Evolutionary conservation across 208 protist genomes (phyloP).

Genomic region (Lotmaria passim): DNA sequence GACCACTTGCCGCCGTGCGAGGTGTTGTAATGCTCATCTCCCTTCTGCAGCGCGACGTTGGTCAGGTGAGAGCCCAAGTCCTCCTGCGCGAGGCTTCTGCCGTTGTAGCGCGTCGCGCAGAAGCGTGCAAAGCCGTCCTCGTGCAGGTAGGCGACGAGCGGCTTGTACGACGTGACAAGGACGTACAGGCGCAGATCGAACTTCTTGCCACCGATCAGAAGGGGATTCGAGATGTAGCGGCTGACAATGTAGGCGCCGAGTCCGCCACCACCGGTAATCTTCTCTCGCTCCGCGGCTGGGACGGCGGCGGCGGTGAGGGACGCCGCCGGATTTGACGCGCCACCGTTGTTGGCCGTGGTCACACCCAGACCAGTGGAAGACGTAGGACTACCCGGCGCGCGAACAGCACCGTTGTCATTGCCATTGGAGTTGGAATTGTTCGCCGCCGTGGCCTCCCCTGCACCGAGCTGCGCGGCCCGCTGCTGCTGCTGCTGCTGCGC

Average conservation of each 20-base stretch:
- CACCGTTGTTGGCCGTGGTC: neutral
- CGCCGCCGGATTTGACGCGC: neutral
- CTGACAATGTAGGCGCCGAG: constrained; percentile 91
- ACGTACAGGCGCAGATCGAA: constrained; percentile 98
- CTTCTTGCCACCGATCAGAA: constrained; percentile 96
- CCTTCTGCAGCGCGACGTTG: constrained; percentile 97
- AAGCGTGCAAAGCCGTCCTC: constrained; percentile 94
- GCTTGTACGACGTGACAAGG: constrained; percentile 94
- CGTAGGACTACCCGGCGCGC: neutral
- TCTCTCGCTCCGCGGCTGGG: neutral
- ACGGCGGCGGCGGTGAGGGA: neutral
- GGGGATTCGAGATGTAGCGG: constrained; percentile 95
- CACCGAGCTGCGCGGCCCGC: constrained; percentile 12
- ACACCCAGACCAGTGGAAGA: neutral
- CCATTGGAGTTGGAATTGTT: constrained; percentile 5
- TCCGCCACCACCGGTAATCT: neutral
- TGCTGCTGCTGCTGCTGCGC: constrained; percentile 26
- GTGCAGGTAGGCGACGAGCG: constrained; percentile 93
- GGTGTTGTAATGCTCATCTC: constrained; percentile 93
- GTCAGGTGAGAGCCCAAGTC: constrained; percentile 95
- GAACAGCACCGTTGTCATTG: neutral
- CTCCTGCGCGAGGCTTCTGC: constrained; percentile 59
- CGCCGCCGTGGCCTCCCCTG: constrained; percentile 8
- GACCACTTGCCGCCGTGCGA: constrained; percentile 96
- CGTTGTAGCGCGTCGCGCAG: constrained; percentile 91